phyloP scores from a whole-genome alignment of 164 flowering plant genomes.

The Echeveria elegans region DNA sequence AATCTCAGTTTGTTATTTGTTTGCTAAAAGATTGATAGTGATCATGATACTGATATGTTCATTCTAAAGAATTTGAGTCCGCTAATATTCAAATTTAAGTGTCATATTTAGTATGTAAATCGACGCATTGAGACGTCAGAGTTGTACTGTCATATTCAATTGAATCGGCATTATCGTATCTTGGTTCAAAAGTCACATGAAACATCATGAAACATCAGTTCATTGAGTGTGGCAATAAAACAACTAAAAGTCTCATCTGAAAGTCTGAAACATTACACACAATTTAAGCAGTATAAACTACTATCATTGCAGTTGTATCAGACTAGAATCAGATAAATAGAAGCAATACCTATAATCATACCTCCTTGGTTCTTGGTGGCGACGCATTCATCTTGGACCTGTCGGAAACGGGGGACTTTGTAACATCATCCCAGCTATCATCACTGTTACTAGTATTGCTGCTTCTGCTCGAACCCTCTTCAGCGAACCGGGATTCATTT shows the following conservation, averaged over 20 bases:
- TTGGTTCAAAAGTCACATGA: too few species aligned
- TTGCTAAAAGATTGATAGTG: background rate
- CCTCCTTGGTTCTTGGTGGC: constrained; percentile 10
- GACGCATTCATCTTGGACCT: constrained; percentile 12
- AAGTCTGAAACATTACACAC: too few species aligned
- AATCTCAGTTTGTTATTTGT: background rate
- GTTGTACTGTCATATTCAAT: background rate
- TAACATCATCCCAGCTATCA: constrained; percentile 81
- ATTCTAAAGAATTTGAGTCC: background rate
- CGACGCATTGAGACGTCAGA: background rate
- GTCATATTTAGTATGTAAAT: background rate
- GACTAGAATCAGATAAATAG: too few species aligned
- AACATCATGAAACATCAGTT: too few species aligned
- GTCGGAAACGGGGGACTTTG: constrained; percentile 25
- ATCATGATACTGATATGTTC: background rate
- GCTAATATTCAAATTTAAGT: background rate
- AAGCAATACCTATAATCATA: background rate
- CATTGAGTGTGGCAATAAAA: too few species aligned
- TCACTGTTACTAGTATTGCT: constrained; percentile 27
- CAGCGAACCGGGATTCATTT: constrained; percentile 12
- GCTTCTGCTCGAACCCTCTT: constrained; percentile 16
- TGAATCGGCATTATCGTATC: too few species aligned
- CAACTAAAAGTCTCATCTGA: too few species aligned
- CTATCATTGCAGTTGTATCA: too few species aligned
- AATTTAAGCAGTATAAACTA: too few species aligned